Conservation (phyloP, 1,139 yeast species). For the Pneumocystis oryctolagi region DNA sequence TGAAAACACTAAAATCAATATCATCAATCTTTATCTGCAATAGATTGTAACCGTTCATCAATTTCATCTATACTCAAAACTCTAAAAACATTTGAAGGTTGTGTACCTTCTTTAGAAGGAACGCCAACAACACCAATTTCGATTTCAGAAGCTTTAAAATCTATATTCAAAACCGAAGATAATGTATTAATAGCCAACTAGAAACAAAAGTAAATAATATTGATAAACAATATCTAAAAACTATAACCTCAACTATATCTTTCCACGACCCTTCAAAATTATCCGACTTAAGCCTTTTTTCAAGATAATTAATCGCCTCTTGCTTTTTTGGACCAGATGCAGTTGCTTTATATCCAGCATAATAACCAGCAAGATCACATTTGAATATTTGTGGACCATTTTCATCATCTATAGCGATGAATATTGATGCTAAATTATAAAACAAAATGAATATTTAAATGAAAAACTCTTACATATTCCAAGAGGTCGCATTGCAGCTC, state of each 20-base stretch:
- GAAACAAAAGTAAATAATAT: conserved; percentile 26
- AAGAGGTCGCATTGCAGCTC: conserved; percentile 98
- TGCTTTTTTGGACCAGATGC: conserved; percentile 97
- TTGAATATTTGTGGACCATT: conserved; percentile 81
- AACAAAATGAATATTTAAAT: neutral
- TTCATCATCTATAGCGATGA: conserved; percentile 76
- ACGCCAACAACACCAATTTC: conserved; percentile 83
- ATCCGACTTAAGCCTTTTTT: conserved; percentile 59
- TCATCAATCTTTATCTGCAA: conserved; percentile 81
- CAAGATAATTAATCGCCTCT: conserved; percentile 80
- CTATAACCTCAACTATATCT: conserved; percentile 54
- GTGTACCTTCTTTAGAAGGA: conserved; percentile 24
- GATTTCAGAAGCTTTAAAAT: conserved; percentile 80
- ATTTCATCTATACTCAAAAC: conserved; percentile 69
- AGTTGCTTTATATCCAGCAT: conserved; percentile 78
- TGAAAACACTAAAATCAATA: neutral
- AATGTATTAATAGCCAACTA: conserved; percentile 79
- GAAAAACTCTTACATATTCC: conserved; percentile 9
- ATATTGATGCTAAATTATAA: conserved; percentile 35
- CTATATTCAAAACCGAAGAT: conserved; percentile 77
- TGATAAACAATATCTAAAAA: conserved; percentile 49
- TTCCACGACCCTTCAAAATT: conserved; percentile 28
- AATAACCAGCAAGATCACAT: conserved; percentile 96
- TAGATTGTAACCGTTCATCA: conserved; percentile 81
- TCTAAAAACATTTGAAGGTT: conserved; percentile 32